These are phyloP conservation scores for Globisporangium alternatum DNA, from an alignment of 352 stramenopile species.

Conservation along the genomic window DNA sequence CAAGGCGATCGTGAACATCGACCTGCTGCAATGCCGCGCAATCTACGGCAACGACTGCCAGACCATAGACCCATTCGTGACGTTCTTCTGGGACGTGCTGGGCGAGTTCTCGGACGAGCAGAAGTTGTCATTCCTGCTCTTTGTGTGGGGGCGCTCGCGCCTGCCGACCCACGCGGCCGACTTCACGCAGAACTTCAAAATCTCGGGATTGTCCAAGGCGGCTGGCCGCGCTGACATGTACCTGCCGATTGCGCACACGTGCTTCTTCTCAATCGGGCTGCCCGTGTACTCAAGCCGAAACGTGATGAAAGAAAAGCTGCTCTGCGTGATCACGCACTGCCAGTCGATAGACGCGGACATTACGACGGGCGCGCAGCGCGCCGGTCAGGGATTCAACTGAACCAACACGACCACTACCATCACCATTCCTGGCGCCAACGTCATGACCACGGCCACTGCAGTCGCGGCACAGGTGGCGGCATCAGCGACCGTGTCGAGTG, in stretches of 20 bases:
- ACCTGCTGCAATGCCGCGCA: conserved; percentile 77
- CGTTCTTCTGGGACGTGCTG: conserved; percentile 90
- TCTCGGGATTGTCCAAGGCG: conserved; percentile 80
- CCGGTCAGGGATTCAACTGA: conserved; percentile 85
- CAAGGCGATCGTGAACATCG: conserved; percentile 86
- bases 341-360: conserved; percentile 88
- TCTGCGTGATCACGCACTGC: conserved; percentile 89
- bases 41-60: conserved; percentile 90
- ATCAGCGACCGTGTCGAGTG: conserved; percentile 54
- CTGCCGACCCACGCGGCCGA: conserved; percentile 87
- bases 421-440: conserved; percentile 20
- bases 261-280: conserved; percentile 90
- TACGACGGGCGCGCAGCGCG: conserved; percentile 84
- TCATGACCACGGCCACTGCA: not conserved
- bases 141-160: conserved; percentile 86
- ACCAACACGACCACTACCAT: conserved; percentile 39
- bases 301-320: conserved; percentile 79
- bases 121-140: conserved; percentile 87
- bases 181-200: conserved; percentile 90
- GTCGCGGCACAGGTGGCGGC: conserved; percentile 25
- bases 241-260: conserved; percentile 84
- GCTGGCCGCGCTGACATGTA: conserved; percentile 74
- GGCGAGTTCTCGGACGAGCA: conserved; percentile 85
- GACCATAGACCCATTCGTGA: conserved; percentile 82
- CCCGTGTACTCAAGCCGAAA: conserved; percentile 70